Evolutionary conservation across 352 stramenopile species (phyloP).

Genomic region (Peronospora destructor): DNA sequence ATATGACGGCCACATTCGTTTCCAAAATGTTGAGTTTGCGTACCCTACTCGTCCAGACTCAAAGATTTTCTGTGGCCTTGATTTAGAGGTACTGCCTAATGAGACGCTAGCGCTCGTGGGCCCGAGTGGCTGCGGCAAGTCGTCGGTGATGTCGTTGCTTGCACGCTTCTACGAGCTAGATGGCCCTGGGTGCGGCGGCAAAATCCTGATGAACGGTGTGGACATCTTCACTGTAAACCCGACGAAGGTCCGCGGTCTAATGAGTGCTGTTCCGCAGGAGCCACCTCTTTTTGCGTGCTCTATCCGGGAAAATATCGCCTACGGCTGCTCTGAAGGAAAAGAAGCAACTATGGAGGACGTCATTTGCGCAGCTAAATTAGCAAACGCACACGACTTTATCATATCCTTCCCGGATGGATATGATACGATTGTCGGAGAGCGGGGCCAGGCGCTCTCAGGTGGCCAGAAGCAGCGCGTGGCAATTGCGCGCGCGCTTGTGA

Average conservation of each 20-base stretch:
- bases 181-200: conserved; percentile 34
- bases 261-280: conserved; percentile 66
- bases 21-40: conserved; percentile 79
- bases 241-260: conserved; percentile 45
- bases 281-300: conserved; percentile 68
- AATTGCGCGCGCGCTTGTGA: conserved; percentile 68
- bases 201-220: conserved; percentile 50
- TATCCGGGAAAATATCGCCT: conserved; percentile 73
- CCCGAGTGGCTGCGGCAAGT: conserved; percentile 64
- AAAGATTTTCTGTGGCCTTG: conserved; percentile 42
- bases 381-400: conserved; percentile 79
- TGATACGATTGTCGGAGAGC: conserved; percentile 69
- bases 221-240: conserved; percentile 53
- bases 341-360: conserved; percentile 51
- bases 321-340: conserved; percentile 43
- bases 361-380: conserved; percentile 51
- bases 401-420: conserved; percentile 68
- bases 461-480: conserved; percentile 78
- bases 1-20: conserved; percentile 53
- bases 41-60: conserved; percentile 60
- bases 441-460: conserved; percentile 61
- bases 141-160: conserved; percentile 60
- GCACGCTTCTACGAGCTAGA: conserved; percentile 73
- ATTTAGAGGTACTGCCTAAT: conserved; percentile 50
- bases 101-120: conserved; percentile 74